Conservation (phyloP, 306 rosid genomes). For the Boehmeria nivea region DNA sequence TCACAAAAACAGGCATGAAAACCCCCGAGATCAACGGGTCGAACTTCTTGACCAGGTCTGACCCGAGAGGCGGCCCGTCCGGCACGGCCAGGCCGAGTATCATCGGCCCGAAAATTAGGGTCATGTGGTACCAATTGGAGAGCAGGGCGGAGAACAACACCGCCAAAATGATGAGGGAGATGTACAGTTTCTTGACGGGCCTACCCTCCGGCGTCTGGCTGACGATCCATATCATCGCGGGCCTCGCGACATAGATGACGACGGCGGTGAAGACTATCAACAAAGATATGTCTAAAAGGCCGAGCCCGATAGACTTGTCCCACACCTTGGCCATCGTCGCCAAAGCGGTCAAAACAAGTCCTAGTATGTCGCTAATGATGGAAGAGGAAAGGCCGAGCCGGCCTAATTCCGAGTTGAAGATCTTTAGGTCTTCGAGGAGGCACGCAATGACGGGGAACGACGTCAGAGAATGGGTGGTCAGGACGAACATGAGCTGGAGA, state of each 20-base stretch:
- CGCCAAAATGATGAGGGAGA: slow-evolving; percentile 25
- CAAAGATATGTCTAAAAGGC: neutral
- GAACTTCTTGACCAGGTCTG: slow-evolving; percentile 44
- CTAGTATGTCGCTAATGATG: slow-evolving; percentile 40
- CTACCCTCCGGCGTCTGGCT: slow-evolving; percentile 58
- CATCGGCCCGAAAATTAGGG: slow-evolving; percentile 41
- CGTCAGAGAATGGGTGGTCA: slow-evolving; percentile 19
- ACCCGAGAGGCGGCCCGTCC: slow-evolving; percentile 66
- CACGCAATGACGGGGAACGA: slow-evolving; percentile 44
- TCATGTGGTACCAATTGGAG: slow-evolving; percentile 22
- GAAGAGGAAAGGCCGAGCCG: slow-evolving; percentile 44
- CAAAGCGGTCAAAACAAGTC: neutral
- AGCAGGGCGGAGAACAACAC: slow-evolving; percentile 24
- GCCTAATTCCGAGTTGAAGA: slow-evolving; percentile 62
- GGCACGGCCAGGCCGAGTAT: slow-evolving; percentile 60
- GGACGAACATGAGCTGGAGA: slow-evolving; percentile 7
- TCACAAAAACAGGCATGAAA: slow-evolving; percentile 52
- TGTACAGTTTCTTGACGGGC: slow-evolving; percentile 39
- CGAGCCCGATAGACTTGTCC: neutral
- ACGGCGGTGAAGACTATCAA: neutral
- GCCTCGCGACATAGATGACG: slow-evolving; percentile 33
- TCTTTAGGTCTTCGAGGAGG: slow-evolving; percentile 44
- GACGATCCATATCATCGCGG: slow-evolving; percentile 52
- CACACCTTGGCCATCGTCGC: neutral
- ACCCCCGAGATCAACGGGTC: slow-evolving; percentile 40